phyloP scores from a whole-genome alignment of 148 eudicot genomes.

The Silene latifolia region DNA sequence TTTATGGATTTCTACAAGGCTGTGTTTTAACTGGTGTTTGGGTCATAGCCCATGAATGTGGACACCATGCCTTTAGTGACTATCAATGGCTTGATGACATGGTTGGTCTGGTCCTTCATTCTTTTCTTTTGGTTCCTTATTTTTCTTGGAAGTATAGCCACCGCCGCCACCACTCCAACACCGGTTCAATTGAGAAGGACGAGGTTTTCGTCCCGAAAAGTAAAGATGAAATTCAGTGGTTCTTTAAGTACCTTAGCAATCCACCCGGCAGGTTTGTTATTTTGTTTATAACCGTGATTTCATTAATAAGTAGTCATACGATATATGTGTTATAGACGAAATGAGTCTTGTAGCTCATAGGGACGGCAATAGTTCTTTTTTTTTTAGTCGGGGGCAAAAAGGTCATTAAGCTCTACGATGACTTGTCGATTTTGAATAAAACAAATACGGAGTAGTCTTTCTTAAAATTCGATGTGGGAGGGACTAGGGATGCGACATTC shows the following conservation, averaged over 20 bases:
- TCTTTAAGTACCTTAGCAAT: conserved; percentile 56
- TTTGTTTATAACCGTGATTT: too few relatives aligned
- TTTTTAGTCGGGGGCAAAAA: too few relatives aligned
- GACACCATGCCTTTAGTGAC: conserved; percentile 43
- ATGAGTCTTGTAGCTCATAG: too few relatives aligned
- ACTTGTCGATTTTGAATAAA: too few relatives aligned
- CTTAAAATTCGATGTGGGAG: too few relatives aligned
- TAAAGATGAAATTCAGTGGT: conserved; percentile 39
- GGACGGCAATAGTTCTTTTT: too few relatives aligned
- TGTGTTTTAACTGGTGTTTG: conserved; percentile 39
- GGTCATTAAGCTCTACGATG: too few relatives aligned
- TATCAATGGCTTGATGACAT: conserved; percentile 51
- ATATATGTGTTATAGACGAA: too few relatives aligned
- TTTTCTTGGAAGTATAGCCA: conserved; percentile 89
- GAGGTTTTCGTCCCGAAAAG: conserved; percentile 78
- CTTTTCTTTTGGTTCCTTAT: conserved; percentile 65
- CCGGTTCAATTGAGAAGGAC: conserved; percentile 72
- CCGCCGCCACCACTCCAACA: conserved; percentile 87
- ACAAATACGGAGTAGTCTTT: too few relatives aligned
- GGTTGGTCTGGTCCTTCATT: conserved; percentile 72
- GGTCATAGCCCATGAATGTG: conserved; percentile 44
- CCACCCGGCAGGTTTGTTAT: conserved; percentile 54
- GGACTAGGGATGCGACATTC: too few relatives aligned
- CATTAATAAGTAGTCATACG: too few relatives aligned
- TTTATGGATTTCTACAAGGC: conserved; percentile 44